These are phyloP conservation scores for Talaromyces amestolkiae DNA, from an alignment of 2,329 filamentous ascomycete genomes.

Conservation along the genomic window DNA sequence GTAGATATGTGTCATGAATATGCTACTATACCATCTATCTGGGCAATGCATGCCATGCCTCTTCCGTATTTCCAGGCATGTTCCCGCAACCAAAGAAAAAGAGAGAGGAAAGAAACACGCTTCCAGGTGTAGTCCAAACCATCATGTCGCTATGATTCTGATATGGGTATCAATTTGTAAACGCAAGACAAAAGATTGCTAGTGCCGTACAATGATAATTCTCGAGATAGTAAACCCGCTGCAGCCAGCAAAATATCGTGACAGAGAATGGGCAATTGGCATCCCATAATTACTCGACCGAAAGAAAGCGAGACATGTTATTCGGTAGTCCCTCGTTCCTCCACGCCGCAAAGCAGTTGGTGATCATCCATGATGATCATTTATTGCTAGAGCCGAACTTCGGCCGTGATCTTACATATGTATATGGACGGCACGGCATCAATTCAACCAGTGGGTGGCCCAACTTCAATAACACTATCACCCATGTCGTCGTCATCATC, in stretches of 20 bases:
- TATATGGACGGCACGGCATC: not conserved
- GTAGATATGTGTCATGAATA: constrained; percentile 14
- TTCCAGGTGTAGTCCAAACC: constrained; percentile 7
- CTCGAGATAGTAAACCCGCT: constrained; percentile 1
- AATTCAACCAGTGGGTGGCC: constrained; percentile 33
- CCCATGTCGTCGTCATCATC: constrained; percentile 38
- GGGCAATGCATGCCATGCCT: constrained; percentile 15
- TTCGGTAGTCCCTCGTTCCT: not conserved
- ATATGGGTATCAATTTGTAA: constrained; percentile 20
- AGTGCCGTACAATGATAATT: constrained; percentile 16
- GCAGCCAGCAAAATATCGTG: constrained; percentile 9
- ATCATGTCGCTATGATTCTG: constrained; percentile 18
- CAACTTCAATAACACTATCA: constrained; percentile 32
- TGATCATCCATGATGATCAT: not conserved
- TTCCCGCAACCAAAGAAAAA: not conserved
- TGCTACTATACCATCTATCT: constrained; percentile 19
- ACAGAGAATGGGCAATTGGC: constrained; percentile 1
- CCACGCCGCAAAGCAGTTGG: not conserved
- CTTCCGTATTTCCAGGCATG: not conserved
- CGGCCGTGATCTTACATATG: not conserved
- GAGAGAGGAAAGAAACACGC: constrained; percentile 14
- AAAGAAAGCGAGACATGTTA: not conserved
- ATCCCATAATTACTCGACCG: constrained; percentile 4
- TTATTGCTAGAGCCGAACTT: not conserved
- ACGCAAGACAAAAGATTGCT: constrained; percentile 12